Base-by-base conservation (phyloP, 2,329 filamentous ascomycete species). In the Massarina eburnea region DNA sequence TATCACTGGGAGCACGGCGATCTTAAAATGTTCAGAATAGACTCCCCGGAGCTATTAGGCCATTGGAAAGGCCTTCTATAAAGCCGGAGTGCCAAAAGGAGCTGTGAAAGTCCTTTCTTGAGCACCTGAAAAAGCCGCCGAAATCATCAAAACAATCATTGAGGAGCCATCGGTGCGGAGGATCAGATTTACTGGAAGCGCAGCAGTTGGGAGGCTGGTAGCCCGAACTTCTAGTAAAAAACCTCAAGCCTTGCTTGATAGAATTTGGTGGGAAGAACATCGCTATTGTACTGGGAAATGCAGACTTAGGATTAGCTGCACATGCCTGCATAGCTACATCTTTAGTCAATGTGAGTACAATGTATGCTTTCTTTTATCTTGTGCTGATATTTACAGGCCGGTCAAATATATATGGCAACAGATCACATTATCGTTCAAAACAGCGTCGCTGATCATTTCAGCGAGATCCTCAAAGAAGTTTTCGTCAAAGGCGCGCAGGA, bases 201-300 rank as follows among this genome's bases (percentile, higher is more conserved):
- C 45, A 4, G 45, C 26, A n/a, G 39, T 46, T 7, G 48, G 48
- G 8, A 26, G 32, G 10, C 33, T 21, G 8, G 39, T 51, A 12
- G 48, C 45, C 12, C 19, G 26, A 20, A 8, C 21, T 4, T 43
- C 34, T 15, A 41, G 35, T 6, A n/a, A 7, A 39, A 32, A 71
- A 44, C 24, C 32, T 43, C 82, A 69, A 71, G 79, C 73, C 27
- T 12, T 4, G 22, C 17, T 19, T 51, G n/a, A 89, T 92, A 85
- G 89, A 95, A 72, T 78, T 94, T 1, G 89, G 89, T 39, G 89
- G 89, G 39, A 94, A 94, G 74, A 88, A 83, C 54, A 87, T 88
- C 1, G 73, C 89, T 17, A 76, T 95, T 42, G 76, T 95, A 35
- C 80, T 92, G 1, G 86, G 87, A 1, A 88, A 91, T 60, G 86